Evolutionary conservation across 2,329 filamentous ascomycete species (phyloP), one percentile per base, ranked within the genome.

Genomic region (Thermoascus crustaceus): DNA sequence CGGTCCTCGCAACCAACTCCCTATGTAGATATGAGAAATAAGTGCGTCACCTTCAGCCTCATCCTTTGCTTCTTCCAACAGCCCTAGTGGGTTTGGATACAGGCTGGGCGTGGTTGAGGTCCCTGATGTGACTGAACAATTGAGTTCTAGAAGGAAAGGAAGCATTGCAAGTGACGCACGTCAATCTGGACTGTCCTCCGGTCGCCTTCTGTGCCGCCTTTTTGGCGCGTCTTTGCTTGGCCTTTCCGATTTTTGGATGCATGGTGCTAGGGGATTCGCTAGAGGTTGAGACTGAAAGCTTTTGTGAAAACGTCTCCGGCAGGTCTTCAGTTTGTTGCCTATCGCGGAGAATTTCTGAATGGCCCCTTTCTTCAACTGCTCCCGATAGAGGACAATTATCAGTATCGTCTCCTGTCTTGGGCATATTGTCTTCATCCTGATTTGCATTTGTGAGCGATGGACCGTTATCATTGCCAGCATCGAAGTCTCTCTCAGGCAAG

Each of bases 131-230:
- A 34, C 73, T 67, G 55, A 89, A 89, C 11, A 93, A 61, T 45
- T 77, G 78, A 4, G 75, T 82, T 46, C 78, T 80, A 1, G 81
- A 85, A 0, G 74, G 76, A 63, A 96, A 98, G 0, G 64, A 72
- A 46, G 83, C 85, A 46, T 78, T 74, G 60, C 91, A 96, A 4
- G 78, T 75, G 2, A 82, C 74, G 54, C 91, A 96, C 49, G 80
- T 80, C 35, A 85, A 74, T 19, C 77, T 46, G 4, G 39, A 26
- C 11, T 44, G 19, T 13, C 47, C 45, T 29, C 39, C 46, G 4
- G 42, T 42, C 14, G 47, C 39, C 19, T 51, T 42, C 37, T 58
- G 55, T 4, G 67, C 67, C 9, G 66, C 67, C 44, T 65, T 73
- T 45, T 66, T 71, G 20, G 68, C 68, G 34, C 67, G 62, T 44